Evolutionary conservation across 805 yeast genomes (phyloP).

Genomic region (Metschnikowia cubensis): DNA sequence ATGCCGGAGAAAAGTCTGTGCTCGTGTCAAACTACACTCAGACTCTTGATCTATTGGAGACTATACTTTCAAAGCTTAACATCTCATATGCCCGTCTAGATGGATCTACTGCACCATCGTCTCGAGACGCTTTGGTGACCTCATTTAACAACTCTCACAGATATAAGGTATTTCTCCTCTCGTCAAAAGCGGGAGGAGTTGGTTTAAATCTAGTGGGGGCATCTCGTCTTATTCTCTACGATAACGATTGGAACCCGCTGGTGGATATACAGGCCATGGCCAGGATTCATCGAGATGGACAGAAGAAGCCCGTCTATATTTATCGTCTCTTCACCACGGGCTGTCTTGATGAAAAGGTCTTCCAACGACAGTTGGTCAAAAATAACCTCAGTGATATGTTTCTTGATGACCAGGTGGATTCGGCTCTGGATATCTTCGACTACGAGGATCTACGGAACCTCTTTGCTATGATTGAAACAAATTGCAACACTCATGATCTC

Average conservation of each 20-base stretch:
- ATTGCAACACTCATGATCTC: constrained; percentile 74
- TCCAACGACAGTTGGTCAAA: constrained; percentile 87
- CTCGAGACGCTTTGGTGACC: constrained; percentile 62
- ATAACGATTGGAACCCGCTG: constrained; percentile 97
- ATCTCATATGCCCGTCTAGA: constrained; percentile 64
- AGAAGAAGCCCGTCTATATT: constrained; percentile 67
- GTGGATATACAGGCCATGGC: constrained; percentile 94
- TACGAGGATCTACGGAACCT: constrained; percentile 66
- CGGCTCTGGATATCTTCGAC: constrained; percentile 66
- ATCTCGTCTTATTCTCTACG: constrained; percentile 76
- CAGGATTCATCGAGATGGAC: constrained; percentile 92
- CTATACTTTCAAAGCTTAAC: constrained; percentile 45
- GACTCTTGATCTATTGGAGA: constrained; percentile 74
- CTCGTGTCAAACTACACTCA: constrained; percentile 85
- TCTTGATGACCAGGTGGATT: constrained; percentile 35
- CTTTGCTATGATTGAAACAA: constrained; percentile 54
- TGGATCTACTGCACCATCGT: constrained; percentile 72
- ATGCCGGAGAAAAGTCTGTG: constrained; percentile 66
- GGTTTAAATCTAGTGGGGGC: constrained; percentile 92
- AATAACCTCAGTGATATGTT: constrained; percentile 73
- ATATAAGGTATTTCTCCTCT: constrained; percentile 60
- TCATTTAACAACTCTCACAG: constrained; percentile 54
- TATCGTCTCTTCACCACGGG: constrained; percentile 86
- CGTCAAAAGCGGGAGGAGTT: constrained; percentile 91
- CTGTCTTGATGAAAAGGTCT: constrained; percentile 88